Evolutionary conservation across 257 asterid genomes (phyloP).

Genomic region (Sherardia arvensis): DNA sequence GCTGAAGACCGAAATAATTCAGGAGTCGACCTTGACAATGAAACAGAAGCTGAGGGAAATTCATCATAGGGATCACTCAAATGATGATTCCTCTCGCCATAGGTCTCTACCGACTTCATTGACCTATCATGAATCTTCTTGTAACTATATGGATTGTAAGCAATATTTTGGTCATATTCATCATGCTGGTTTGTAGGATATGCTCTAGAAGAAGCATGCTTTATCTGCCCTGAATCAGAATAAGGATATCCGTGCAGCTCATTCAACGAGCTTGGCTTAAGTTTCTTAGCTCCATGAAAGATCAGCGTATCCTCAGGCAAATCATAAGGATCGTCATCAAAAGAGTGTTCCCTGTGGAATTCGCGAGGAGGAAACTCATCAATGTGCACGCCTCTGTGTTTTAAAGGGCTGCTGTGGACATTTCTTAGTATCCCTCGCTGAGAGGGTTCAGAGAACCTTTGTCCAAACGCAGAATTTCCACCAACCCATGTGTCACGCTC

Average conservation of each 20-base stretch:
- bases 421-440: constrained; percentile 31
- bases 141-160: constrained; percentile 44
- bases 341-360: constrained; percentile 36
- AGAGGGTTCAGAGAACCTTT: constrained; percentile 35
- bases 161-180: constrained; percentile 35
- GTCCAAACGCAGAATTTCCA: constrained; percentile 34
- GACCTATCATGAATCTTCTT: constrained; percentile 34
- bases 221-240: constrained; percentile 48
- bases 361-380: constrained; percentile 50
- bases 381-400: constrained; percentile 30
- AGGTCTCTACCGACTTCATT: constrained; percentile 27
- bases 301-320: constrained; percentile 73
- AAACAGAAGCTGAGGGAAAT: constrained; percentile 32
- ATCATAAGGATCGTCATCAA: constrained; percentile 75
- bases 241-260: constrained; percentile 80
- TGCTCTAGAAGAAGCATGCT: constrained; percentile 25
- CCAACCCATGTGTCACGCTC: constrained; percentile 36
- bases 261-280: constrained; percentile 32
- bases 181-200: constrained; percentile 32
- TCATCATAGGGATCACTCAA: constrained; percentile 44
- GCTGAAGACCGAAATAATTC: constrained; percentile 37
- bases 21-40: constrained; percentile 38
- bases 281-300: constrained; percentile 59
- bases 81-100: constrained; percentile 38
- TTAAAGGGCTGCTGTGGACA: constrained; percentile 37